Conservation (phyloP, 305 asterid genomes). For the Fraxinus albicans region DNA sequence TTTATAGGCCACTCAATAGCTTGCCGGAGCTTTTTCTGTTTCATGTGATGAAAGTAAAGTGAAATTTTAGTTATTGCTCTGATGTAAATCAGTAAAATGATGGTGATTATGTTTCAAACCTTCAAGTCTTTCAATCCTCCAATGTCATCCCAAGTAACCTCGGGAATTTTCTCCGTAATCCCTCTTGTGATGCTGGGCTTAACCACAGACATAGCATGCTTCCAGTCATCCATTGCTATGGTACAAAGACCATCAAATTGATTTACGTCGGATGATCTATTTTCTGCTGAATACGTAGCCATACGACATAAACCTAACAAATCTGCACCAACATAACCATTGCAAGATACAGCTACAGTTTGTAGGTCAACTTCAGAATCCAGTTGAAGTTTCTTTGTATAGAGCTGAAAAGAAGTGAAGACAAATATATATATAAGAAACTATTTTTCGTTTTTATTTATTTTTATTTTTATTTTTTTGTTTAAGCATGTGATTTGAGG, state of each 20-base stretch:
- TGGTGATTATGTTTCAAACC: slow-evolving; percentile 39
- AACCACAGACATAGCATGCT: slow-evolving; percentile 70
- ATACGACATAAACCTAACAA: slow-evolving; percentile 92
- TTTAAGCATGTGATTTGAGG: not conserved
- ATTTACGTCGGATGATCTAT: slow-evolving; percentile 38
- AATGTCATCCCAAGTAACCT: slow-evolving; percentile 93
- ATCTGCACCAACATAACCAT: slow-evolving; percentile 97
- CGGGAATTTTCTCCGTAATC: slow-evolving; percentile 79
- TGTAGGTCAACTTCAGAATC: slow-evolving; percentile 58
- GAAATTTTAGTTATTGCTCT: slow-evolving; percentile 11
- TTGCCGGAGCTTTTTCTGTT: slow-evolving; percentile 93
- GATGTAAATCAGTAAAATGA: slow-evolving; percentile 17
- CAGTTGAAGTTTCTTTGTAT: slow-evolving; percentile 69
- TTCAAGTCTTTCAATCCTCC: slow-evolving; percentile 84
- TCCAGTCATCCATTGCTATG: slow-evolving; percentile 66
- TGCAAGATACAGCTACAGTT: slow-evolving; percentile 79
- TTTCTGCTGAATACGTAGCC: slow-evolving; percentile 61
- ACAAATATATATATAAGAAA: slow-evolving; percentile 2
- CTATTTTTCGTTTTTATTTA: not conserved
- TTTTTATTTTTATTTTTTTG: no score
- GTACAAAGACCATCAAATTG: slow-evolving; percentile 27
- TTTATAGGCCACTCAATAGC: slow-evolving; percentile 98
- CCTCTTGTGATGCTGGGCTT: slow-evolving; percentile 97
- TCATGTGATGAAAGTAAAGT: slow-evolving; percentile 14
- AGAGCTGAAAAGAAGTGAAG: slow-evolving; percentile 52